Percentiles rank a stretch among this genome's conserved stretches.
Conservation (phyloP, 768 basidiomycete species). For the Hypholoma fasciculare region DNA sequence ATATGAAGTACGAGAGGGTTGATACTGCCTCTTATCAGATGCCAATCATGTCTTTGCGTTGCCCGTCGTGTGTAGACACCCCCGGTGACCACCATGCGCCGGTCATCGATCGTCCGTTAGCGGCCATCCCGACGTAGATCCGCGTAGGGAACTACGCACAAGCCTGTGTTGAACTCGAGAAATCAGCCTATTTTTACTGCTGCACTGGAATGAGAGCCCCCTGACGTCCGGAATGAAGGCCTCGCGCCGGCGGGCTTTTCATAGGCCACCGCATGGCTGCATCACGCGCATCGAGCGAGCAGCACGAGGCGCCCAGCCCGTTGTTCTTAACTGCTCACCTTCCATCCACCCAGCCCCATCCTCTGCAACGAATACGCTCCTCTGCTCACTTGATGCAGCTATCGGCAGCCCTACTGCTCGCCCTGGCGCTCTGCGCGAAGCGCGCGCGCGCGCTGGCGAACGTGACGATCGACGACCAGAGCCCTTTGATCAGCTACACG, state of each 20-base stretch:
- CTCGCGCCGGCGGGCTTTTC: background rate
- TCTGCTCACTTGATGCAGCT: background rate
- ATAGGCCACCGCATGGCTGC: background rate
- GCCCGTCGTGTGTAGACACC: background rate
- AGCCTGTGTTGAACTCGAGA: too few relatives aligned
- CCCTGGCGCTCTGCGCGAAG: background rate
- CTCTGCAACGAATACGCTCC: background rate
- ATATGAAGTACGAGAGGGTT: background rate
- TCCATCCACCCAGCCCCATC: background rate
- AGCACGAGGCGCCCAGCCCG: background rate
- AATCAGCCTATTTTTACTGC: background rate
- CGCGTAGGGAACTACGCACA: too few relatives aligned
- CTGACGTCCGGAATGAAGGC: too few relatives aligned
- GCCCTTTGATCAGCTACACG: constrained; percentile 21
- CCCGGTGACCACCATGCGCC: too few relatives aligned
- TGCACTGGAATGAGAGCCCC: too few relatives aligned
- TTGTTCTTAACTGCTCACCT: background rate
- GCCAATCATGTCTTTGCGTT: background rate
- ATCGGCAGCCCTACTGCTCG: background rate
- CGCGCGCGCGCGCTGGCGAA: constrained; percentile 20
- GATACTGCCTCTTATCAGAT: background rate
- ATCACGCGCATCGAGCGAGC: background rate
- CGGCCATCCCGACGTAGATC: too few relatives aligned
- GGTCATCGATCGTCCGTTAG: too few relatives aligned
- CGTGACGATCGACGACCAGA: constrained; percentile 22